phyloP scores from a whole-genome alignment of 169 alveolate genomes.

The Sarcocystis neurona region DNA sequence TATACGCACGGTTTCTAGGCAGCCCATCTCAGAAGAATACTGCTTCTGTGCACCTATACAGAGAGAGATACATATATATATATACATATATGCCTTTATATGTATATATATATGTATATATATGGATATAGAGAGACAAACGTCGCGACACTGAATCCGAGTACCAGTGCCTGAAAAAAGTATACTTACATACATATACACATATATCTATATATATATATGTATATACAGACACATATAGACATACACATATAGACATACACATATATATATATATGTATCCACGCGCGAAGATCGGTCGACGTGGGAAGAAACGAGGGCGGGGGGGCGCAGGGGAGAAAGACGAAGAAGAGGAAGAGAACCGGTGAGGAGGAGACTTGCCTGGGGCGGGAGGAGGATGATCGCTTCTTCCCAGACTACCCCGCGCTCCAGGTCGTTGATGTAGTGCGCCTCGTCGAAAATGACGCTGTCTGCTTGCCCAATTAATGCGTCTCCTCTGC shows the following conservation, averaged over 20 bases:
- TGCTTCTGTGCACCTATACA: too few relatives aligned
- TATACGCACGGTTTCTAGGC: too few relatives aligned
- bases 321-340: background rate
- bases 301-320: background rate
- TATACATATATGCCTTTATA: too few relatives aligned
- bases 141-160: background rate
- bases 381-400: conserved; percentile 87
- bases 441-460: conserved; percentile 99
- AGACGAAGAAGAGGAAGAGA: background rate
- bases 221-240: background rate
- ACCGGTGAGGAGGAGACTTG: background rate
- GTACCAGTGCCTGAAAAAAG: background rate
- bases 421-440: conserved; percentile 96
- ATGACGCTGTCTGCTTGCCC: conserved; percentile 91
- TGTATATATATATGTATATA: too few relatives aligned
- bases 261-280: background rate
- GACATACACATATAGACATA: background rate
- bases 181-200: background rate
- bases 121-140: too few relatives aligned
- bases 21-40: too few relatives aligned
- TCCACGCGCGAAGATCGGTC: background rate
- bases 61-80: too few relatives aligned
- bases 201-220: background rate
- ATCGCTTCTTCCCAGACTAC: conserved; percentile 99
- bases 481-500: conserved; percentile 37